A percentile compares a stretch with the other conserved stretches of the same genome.
Evolutionary conservation across 805 yeast species (phyloP).

Genomic region (Teunomyces stri): DNA sequence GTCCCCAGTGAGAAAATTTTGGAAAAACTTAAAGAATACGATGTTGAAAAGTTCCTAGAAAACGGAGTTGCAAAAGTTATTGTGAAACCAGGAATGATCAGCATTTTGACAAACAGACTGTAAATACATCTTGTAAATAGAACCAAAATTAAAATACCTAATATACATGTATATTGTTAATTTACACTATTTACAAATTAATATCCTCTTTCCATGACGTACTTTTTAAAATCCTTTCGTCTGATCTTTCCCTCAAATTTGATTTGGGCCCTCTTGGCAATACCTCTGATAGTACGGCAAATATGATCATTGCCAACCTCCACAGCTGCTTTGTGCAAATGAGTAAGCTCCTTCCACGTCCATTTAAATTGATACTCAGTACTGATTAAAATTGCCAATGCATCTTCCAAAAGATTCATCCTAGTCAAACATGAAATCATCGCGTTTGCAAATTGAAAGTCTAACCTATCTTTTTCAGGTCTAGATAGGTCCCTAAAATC

Average conservation of each 20-base stretch:
- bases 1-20: constrained; percentile 35
- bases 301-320: constrained; percentile 30
- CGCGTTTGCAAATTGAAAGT: constrained; percentile 67
- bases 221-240: constrained; percentile 31
- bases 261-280: constrained; percentile 35
- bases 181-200: constrained; percentile 14
- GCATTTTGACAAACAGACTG: constrained; percentile 33
- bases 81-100: constrained; percentile 48
- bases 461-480: constrained; percentile 42
- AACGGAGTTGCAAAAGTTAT: constrained; percentile 49
- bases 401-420: constrained; percentile 62
- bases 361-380: constrained; percentile 70
- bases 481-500: constrained; percentile 44
- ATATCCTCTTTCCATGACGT: constrained; percentile 31
- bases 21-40: constrained; percentile 22
- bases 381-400: constrained; percentile 62
- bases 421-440: constrained; percentile 62
- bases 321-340: constrained; percentile 28
- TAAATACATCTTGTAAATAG: constrained; percentile 9
- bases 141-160: constrained; percentile 2
- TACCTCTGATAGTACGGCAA: constrained; percentile 29
- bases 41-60: not conserved
- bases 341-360: constrained; percentile 45
- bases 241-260: constrained; percentile 39
- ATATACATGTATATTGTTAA: constrained; percentile 6